phyloP scores from a whole-genome alignment of 345 rosid species.

The Balakata baccata region DNA sequence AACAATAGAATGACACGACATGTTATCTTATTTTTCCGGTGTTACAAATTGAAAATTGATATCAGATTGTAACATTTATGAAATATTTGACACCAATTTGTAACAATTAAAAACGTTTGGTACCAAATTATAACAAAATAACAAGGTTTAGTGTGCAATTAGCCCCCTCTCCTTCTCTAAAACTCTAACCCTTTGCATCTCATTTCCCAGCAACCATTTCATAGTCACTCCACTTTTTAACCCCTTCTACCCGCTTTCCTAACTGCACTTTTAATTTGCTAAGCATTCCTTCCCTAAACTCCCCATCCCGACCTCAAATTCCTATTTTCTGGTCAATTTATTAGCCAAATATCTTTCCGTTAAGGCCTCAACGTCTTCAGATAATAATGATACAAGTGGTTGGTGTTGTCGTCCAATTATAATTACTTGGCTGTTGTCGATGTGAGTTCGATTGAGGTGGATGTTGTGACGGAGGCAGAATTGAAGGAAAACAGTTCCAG shows the following conservation, averaged over 20 bases:
- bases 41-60: too few species aligned
- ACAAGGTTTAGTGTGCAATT: too few species aligned
- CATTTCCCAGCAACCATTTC: conserved; percentile 42
- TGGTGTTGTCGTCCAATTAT: conserved; percentile 9
- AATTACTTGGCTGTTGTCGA: conserved; percentile 14
- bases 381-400: conserved; percentile 49
- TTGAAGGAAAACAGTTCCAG: conserved; percentile 98
- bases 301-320: conserved; percentile 37
- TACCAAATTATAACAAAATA: too few species aligned
- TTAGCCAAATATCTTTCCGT: conserved; percentile 31
- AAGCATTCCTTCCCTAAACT: conserved; percentile 28
- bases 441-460: conserved; percentile 63
- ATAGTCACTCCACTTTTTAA: conserved; percentile 58
- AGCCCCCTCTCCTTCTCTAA: neutral
- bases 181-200: neutral
- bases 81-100: too few species aligned
- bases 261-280: conserved; percentile 34
- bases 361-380: conserved; percentile 41
- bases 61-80: too few species aligned
- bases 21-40: too few species aligned
- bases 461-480: conserved; percentile 84
- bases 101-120: too few species aligned
- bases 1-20: too few species aligned
- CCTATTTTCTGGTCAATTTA: conserved; percentile 27
- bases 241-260: conserved; percentile 41